Percentiles rank a stretch among this genome's conserved stretches.
These are phyloP conservation scores for Ichthyophonus hoferi DNA, from an alignment of 208 protist genomes.

Conservation along the genomic window DNA sequence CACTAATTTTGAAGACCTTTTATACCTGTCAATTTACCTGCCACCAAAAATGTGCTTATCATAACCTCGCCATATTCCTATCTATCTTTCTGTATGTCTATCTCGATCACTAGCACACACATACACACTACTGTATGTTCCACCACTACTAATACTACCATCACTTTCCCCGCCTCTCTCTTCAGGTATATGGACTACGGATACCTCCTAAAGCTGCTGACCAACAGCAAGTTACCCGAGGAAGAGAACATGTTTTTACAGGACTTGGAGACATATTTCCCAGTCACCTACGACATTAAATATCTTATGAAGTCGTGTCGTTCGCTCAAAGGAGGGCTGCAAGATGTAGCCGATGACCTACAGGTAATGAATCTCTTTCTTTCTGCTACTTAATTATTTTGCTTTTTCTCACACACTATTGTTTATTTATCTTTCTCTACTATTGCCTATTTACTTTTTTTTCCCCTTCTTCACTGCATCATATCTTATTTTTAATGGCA, in stretches of 20 bases:
- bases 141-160: neutral
- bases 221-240: slow-evolving; percentile 81
- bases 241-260: slow-evolving; percentile 93
- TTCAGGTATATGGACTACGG: slow-evolving; percentile 89
- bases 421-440: no score
- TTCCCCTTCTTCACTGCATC: no score
- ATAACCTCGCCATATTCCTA: no score
- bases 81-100: neutral
- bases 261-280: slow-evolving; percentile 88
- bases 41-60: no score
- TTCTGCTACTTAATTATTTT: no score
- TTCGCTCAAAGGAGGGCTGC: slow-evolving; percentile 84
- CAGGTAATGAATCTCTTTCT: slow-evolving; percentile 56
- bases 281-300: slow-evolving; percentile 95
- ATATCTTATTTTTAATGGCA: no score
- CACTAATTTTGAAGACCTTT: no score
- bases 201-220: slow-evolving; percentile 91
- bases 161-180: neutral
- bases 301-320: slow-evolving; percentile 88
- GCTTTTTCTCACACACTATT: no score
- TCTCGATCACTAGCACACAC: no score
- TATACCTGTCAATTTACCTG: no score
- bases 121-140: no score
- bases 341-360: slow-evolving; percentile 88
- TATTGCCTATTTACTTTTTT: no score